phyloP scores from a whole-genome alignment of 208 protist genomes.

The Leishmania braziliensis region DNA sequence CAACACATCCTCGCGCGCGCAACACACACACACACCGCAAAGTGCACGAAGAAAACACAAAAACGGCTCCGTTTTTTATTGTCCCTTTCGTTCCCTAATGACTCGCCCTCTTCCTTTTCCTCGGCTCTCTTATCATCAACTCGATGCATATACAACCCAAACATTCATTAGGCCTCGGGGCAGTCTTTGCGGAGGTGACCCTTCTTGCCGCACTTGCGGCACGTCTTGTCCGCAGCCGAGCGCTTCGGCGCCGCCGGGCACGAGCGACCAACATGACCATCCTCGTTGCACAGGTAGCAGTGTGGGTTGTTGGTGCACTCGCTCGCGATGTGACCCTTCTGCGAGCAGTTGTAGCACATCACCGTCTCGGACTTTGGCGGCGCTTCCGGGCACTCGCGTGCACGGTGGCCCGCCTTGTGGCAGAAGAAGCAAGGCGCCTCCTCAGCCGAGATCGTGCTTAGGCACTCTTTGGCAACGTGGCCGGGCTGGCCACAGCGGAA shows the following conservation, averaged over 20 bases:
- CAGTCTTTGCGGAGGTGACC: slow-evolving; percentile 80
- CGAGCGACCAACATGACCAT: slow-evolving; percentile 79
- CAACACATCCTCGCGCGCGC: background rate
- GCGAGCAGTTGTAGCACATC: slow-evolving; percentile 81
- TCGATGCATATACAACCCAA: background rate
- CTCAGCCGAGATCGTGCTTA: slow-evolving; percentile 55
- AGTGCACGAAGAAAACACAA: background rate
- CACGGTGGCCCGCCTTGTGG: slow-evolving; percentile 82
- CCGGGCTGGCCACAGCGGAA: slow-evolving; percentile 83
- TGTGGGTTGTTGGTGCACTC: slow-evolving; percentile 72
- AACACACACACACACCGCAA: background rate
- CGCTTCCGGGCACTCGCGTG: slow-evolving; percentile 82
- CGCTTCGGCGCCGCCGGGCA: slow-evolving; percentile 60
- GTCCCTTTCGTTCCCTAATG: background rate
- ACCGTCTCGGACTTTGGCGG: slow-evolving; percentile 70
- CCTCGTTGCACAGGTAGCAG: slow-evolving; percentile 84
- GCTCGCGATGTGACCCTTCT: slow-evolving; percentile 80
- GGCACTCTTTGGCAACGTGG: slow-evolving; percentile 81
- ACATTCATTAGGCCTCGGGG: slow-evolving; percentile 38
- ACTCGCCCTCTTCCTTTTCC: background rate
- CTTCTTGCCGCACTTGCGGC: slow-evolving; percentile 79
- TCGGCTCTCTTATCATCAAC: background rate
- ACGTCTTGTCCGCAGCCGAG: slow-evolving; percentile 46
- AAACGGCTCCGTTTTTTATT: background rate
- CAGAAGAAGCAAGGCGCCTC: slow-evolving; percentile 90